phyloP scores from a whole-genome alignment of 495 filamentous ascomycete genomes.

The Patellaria atrata region DNA sequence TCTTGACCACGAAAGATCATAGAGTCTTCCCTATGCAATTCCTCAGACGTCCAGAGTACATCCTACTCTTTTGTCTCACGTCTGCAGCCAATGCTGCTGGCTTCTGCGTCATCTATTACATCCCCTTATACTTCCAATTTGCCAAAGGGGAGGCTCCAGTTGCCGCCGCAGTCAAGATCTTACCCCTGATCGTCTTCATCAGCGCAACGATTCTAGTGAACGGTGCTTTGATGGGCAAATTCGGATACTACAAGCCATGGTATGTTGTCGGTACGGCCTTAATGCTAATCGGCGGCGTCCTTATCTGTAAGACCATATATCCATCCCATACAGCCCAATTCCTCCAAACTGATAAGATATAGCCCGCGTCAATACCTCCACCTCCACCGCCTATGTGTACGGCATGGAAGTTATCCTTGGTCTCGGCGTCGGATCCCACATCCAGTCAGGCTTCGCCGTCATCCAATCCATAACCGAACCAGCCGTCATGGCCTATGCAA shows the following conservation, averaged over 20 bases:
- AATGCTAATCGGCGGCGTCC: not conserved
- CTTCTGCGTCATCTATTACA: conserved; percentile 19
- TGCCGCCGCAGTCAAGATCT: conserved; percentile 15
- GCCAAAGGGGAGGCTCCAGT: conserved; percentile 11
- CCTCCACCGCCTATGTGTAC: conserved; percentile 3
- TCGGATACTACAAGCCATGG: conserved; percentile 8
- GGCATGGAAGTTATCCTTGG: conserved; percentile 2
- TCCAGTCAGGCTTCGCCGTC: conserved; percentile 28
- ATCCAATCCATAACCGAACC: conserved; percentile 1
- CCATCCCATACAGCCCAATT: not conserved
- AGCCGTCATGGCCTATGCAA: conserved; percentile 3
- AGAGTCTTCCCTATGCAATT: conserved; percentile 13
- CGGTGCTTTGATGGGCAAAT: conserved; percentile 1
- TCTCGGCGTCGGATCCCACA: conserved; percentile 17
- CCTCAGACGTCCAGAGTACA: conserved; percentile 4
- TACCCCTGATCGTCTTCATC: conserved; percentile 20
- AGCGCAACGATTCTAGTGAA: conserved; percentile 11
- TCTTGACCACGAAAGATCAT: conserved; percentile 8
- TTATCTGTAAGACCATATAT: conserved; percentile 5
- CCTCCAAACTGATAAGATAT: not conserved
- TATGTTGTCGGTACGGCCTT: conserved; percentile 1
- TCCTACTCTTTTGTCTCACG: conserved; percentile 19
- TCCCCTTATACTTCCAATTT: conserved; percentile 20
- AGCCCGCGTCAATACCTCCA: conserved; percentile 2
- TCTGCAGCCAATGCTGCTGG: conserved; percentile 20